A percentile compares a stretch with the other conserved stretches of the same genome.
These are phyloP conservation scores for Scheffersomyces cryptocercus DNA, from an alignment of 1,139 yeast species.

Conservation along the genomic window DNA sequence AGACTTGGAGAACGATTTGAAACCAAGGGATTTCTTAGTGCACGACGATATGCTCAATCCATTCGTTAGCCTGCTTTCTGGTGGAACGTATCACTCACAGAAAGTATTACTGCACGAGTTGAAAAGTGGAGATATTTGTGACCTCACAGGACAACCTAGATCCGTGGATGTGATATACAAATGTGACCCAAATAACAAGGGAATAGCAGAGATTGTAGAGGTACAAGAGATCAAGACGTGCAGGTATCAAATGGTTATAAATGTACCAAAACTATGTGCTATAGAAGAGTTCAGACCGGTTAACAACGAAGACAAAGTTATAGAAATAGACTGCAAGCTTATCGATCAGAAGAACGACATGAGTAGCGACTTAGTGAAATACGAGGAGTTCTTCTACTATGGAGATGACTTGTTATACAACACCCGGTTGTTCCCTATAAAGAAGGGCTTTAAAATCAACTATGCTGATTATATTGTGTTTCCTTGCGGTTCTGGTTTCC, in stretches of 20 bases:
- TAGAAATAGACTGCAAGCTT: slow-evolving; percentile 44
- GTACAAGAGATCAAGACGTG: slow-evolving; percentile 73
- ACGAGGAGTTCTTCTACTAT: not conserved
- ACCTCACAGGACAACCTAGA: slow-evolving; percentile 65
- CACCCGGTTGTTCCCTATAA: not conserved
- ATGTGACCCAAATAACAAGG: slow-evolving; percentile 52
- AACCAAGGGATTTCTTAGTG: slow-evolving; percentile 20
- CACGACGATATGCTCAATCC: slow-evolving; percentile 22
- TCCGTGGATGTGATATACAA: slow-evolving; percentile 62
- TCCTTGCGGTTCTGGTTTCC: slow-evolving; percentile 38
- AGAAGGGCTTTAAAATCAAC: slow-evolving; percentile 22
- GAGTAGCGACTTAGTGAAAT: slow-evolving; percentile 1
- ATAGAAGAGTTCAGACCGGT: slow-evolving; percentile 49
- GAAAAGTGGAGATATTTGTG: slow-evolving; percentile 69
- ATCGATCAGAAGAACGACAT: slow-evolving; percentile 21
- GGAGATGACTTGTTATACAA: not conserved
- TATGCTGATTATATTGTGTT: slow-evolving; percentile 24
- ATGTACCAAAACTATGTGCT: slow-evolving; percentile 60
- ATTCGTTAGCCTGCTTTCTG: slow-evolving; percentile 12
- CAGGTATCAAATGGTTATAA: slow-evolving; percentile 62
- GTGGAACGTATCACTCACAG: slow-evolving; percentile 7
- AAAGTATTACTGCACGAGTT: slow-evolving; percentile 55
- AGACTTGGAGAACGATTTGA: slow-evolving; percentile 4
- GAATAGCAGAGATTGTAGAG: slow-evolving; percentile 36
- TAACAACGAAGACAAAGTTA: slow-evolving; percentile 32